Percentiles rank a stretch among this genome's conserved stretches.
Evolutionary conservation across 345 rosid genomes (phyloP).

Genomic region (Gynandropsis gynandra): DNA sequence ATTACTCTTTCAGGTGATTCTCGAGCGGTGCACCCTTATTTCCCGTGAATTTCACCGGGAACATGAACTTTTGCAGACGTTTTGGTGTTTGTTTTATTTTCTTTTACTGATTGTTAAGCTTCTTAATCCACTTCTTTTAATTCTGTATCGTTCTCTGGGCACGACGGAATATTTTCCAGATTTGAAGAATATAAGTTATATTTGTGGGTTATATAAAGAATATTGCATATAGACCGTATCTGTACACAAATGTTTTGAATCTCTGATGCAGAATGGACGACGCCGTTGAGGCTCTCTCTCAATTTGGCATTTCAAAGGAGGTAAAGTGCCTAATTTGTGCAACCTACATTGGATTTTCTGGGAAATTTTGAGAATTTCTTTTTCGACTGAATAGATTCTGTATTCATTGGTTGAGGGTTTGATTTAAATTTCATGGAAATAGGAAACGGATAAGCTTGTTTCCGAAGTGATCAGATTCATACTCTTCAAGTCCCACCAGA

Average conservation of each 20-base stretch:
- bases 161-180: too few relatives aligned
- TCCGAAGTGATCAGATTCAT: slow-evolving; percentile 75
- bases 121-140: too few relatives aligned
- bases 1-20: too few relatives aligned
- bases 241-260: not conserved
- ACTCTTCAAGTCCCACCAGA: slow-evolving; percentile 72
- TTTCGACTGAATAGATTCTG: not conserved
- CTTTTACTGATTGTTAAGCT: too few relatives aligned
- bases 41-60: too few relatives aligned
- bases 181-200: too few relatives aligned
- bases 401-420: not conserved
- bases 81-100: too few relatives aligned
- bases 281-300: slow-evolving; percentile 38
- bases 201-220: too few relatives aligned
- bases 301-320: slow-evolving; percentile 66
- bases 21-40: too few relatives aligned
- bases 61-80: too few relatives aligned
- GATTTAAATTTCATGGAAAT: slow-evolving; percentile 10
- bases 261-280: slow-evolving; percentile 40
- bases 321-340: slow-evolving; percentile 19
- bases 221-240: too few relatives aligned
- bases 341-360: not conserved
- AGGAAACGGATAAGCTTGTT: slow-evolving; percentile 90
- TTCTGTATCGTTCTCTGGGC: too few relatives aligned
- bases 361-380: not conserved